Percentiles rank a stretch among this genome's conserved stretches.
phyloP scores from a whole-genome alignment of 495 filamentous ascomycete genomes.

The Lasiosphaeria miniovina region DNA sequence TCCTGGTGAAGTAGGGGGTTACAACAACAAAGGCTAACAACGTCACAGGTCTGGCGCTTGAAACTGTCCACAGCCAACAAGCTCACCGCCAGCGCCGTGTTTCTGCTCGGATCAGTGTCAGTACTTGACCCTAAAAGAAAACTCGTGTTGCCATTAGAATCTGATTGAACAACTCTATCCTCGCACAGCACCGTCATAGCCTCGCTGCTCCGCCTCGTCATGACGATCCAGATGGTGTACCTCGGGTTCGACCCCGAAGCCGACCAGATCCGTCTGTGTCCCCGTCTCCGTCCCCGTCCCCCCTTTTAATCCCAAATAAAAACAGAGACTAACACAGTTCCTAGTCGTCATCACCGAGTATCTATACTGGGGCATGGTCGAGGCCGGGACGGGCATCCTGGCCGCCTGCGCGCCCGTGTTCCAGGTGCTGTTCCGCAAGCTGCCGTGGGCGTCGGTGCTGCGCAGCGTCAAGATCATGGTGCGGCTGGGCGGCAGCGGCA shows the following conservation, averaged over 20 bases:
- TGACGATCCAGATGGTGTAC: constrained; percentile 4
- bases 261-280: constrained; percentile 23
- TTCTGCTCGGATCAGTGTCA: constrained; percentile 27
- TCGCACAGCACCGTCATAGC: constrained; percentile 23
- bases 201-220: constrained; percentile 21
- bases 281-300: not conserved
- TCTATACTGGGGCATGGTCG: constrained; percentile 27
- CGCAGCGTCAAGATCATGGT: not conserved
- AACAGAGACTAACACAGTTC: not conserved
- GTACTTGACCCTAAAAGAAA: not conserved
- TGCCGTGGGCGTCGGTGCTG: constrained; percentile 3
- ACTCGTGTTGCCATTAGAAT: not conserved
- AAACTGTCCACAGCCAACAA: constrained; percentile 21
- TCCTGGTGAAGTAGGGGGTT: not conserved
- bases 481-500: no score
- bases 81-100: constrained; percentile 17
- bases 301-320: not conserved
- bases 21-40: no score
- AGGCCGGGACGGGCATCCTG: constrained; percentile 20
- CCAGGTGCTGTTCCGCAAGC: constrained; percentile 11
- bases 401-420: constrained; percentile 24
- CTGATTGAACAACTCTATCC: no score
- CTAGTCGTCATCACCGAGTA: constrained; percentile 22
- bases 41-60: constrained; percentile 30
- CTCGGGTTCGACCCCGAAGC: constrained; percentile 17